Evolutionary conservation across 441 rosid species (phyloP).

Genomic region (Gossypium gossypioides): DNA sequence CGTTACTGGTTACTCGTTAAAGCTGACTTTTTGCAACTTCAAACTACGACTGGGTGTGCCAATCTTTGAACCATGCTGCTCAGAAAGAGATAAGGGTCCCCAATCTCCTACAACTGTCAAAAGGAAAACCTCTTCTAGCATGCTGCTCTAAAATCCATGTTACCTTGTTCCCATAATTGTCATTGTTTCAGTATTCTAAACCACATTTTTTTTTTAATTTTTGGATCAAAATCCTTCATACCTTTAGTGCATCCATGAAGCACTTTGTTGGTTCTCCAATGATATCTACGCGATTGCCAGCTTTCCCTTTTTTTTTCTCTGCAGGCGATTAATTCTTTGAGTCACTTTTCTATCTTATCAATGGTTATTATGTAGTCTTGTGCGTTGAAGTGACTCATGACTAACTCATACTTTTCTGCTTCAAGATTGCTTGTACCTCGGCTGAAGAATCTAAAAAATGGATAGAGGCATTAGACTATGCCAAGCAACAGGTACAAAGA

Average conservation of each 20-base stretch:
- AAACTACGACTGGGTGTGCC: background rate
- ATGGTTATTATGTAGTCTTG: background rate
- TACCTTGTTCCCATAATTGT: background rate
- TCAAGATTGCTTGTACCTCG: constrained; percentile 81
- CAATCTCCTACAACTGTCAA: background rate
- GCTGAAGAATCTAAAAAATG: constrained; percentile 85
- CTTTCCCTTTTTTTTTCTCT: background rate
- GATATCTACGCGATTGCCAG: background rate
- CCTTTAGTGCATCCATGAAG: background rate
- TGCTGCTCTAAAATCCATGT: background rate
- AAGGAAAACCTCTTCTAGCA: background rate
- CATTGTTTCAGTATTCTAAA: background rate
- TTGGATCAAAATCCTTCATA: background rate
- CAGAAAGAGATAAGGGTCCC: background rate
- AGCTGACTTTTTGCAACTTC: background rate
- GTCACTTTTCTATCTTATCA: constrained; percentile 9
- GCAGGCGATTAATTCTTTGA: background rate
- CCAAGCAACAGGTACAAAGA: constrained; percentile 75
- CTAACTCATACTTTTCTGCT: constrained; percentile 19
- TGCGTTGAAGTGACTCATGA: constrained; percentile 1
- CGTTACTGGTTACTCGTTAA: background rate
- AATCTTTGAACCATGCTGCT: background rate
- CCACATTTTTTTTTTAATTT: background rate
- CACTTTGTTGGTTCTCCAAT: background rate
- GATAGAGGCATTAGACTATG: constrained; percentile 92